These are phyloP conservation scores for Epichloe uncinata DNA, from an alignment of 2,329 filamentous ascomycete species.

Conservation along the genomic window DNA sequence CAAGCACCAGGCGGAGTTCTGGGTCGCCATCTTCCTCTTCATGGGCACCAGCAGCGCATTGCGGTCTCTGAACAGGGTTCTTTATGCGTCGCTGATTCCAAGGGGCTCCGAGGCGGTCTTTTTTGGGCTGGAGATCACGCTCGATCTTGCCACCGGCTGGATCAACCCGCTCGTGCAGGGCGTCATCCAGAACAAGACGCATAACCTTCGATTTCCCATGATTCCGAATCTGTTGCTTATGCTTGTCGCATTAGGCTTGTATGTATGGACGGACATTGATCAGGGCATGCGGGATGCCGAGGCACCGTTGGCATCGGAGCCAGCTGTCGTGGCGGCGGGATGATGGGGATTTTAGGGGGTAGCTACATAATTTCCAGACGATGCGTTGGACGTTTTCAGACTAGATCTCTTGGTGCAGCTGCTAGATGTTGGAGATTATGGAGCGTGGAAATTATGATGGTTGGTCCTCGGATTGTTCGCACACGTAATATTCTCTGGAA, in stretches of 20 bases:
- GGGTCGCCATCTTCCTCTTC: constrained; percentile 8
- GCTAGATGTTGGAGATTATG: too few relatives aligned
- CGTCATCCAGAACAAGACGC: constrained; percentile 8
- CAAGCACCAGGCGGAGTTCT: constrained; percentile 10
- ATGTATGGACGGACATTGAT: constrained; percentile 9
- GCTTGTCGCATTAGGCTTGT: constrained; percentile 6
- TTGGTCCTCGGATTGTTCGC: too few relatives aligned
- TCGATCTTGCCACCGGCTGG: constrained; percentile 10
- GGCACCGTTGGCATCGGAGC: constrained; percentile 1
- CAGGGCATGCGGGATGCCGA: constrained; percentile 9
- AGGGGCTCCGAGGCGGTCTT: constrained; percentile 9
- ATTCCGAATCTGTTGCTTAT: constrained; percentile 10
- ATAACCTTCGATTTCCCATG: constrained; percentile 11
- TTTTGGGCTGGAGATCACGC: constrained; percentile 10
- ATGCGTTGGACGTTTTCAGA: neutral
- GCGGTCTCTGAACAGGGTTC: constrained; percentile 9
- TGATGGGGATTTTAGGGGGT: too few relatives aligned
- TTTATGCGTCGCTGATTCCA: constrained; percentile 10
- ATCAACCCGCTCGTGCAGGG: constrained; percentile 11
- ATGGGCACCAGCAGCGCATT: constrained; percentile 11
- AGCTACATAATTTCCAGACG: neutral
- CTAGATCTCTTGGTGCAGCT: too few relatives aligned
- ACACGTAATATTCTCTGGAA: too few relatives aligned
- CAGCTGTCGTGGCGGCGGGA: neutral
- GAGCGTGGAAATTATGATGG: too few relatives aligned